Percentiles rank a stretch among this genome's conserved stretches.
These are phyloP conservation scores for Phytophthora quininea DNA, from an alignment of 352 stramenopile genomes.

Conservation along the genomic window DNA sequence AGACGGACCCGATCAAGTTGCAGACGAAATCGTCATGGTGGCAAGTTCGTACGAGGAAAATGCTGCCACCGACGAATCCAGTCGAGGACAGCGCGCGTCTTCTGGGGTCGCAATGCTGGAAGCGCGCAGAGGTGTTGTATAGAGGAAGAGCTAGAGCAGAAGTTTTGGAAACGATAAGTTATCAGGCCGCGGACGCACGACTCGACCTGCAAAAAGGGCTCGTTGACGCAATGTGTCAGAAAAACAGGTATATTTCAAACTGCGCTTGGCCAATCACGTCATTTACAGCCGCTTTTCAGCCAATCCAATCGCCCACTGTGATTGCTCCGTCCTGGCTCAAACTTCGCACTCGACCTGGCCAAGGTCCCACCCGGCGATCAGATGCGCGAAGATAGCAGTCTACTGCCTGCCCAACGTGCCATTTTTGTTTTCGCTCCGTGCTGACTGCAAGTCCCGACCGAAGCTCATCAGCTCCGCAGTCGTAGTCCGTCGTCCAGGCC, in stretches of 20 bases:
- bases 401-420: conserved; percentile 2
- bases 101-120: conserved; percentile 31
- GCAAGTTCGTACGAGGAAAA: conserved; percentile 25
- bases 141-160: conserved; percentile 1
- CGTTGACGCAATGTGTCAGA: neutral
- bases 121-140: conserved; percentile 17
- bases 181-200: conserved; percentile 6
- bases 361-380: conserved; percentile 13
- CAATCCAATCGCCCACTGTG: conserved; percentile 11
- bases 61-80: conserved; percentile 10
- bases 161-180: conserved; percentile 26
- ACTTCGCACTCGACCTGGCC: no score
- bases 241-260: neutral
- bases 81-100: conserved; percentile 9
- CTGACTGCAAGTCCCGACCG: neutral
- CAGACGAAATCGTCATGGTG: conserved; percentile 20
- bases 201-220: no score
- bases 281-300: neutral
- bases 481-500: neutral
- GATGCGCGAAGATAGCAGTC: conserved; percentile 14
- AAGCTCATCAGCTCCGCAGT: neutral
- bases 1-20: conserved; percentile 10
- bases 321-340: no score
- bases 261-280: conserved; percentile 8
- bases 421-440: neutral